These are phyloP conservation scores for Ogataea ganodermae DNA, from an alignment of 805 yeast genomes.

Conservation along the genomic window DNA sequence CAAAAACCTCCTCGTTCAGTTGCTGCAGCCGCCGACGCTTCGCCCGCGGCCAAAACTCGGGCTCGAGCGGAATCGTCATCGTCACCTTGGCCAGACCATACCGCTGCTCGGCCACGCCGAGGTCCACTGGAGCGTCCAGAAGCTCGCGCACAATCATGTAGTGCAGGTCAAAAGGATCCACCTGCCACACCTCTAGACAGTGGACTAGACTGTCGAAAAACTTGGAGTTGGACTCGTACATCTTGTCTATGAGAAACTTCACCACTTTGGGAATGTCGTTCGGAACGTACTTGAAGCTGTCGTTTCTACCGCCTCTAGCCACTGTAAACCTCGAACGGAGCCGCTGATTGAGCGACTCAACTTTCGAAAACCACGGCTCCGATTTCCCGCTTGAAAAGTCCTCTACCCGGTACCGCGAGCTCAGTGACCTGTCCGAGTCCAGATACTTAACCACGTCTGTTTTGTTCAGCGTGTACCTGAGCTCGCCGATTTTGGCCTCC, in stretches of 20 bases:
- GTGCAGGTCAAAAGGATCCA: constrained; percentile 33
- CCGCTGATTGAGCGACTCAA: constrained; percentile 4
- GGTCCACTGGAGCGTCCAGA: constrained; percentile 18
- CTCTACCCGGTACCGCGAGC: constrained; percentile 5
- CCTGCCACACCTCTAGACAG: constrained; percentile 35
- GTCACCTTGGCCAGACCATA: constrained; percentile 28
- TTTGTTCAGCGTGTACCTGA: constrained; percentile 14
- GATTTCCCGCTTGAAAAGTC: constrained; percentile 18
- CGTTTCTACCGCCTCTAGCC: background rate
- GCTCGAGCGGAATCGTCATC: constrained; percentile 27
- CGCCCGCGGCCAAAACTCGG: constrained; percentile 30
- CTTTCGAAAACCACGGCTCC: constrained; percentile 15
- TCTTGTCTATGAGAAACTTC: constrained; percentile 16
- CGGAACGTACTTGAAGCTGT: constrained; percentile 16
- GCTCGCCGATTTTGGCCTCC: constrained; percentile 11
- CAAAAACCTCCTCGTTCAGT: constrained; percentile 19
- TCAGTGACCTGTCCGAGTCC: constrained; percentile 11
- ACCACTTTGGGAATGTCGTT: constrained; percentile 19
- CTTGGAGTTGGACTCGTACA: constrained; percentile 22
- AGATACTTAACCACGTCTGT: constrained; percentile 15
- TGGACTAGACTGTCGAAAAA: constrained; percentile 30
- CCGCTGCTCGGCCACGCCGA: constrained; percentile 24
- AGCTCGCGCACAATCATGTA: constrained; percentile 18
- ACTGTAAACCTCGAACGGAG: constrained; percentile 6
- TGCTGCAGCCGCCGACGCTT: constrained; percentile 17